Evolutionary conservation across 495 filamentous ascomycete species (phyloP), one percentile per base, ranked within the genome.

Genomic region (Talaromyces trachyspermus): DNA sequence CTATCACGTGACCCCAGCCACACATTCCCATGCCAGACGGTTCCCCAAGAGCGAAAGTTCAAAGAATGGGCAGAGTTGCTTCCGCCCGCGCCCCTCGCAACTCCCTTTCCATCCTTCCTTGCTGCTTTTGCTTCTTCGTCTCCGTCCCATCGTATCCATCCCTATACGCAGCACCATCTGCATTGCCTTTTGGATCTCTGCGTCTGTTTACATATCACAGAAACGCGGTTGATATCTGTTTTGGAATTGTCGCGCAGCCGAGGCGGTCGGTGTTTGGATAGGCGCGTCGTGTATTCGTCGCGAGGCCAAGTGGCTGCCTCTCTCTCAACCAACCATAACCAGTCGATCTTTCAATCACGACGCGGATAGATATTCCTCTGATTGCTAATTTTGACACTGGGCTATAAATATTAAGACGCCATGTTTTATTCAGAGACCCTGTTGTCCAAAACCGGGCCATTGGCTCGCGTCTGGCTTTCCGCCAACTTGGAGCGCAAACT

Each of bases 341-440:
- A 8, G 38, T 41, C 9, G 12, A 10, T 26, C 7, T 23, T 14
- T 26, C 4, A n/a, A 42, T 25, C 20, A 23, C 14, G 14, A 26
- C 20, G 39, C 22, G 12, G 22, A 6, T 36, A 4, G 32, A 36
- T 5, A 25, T 18, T 42, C 15, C 10, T 11, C 11, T 26, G 14
- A 15, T 14, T 24, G 7, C 5, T n/a, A n/a, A n/a, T n/a, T n/a
- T n/a, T n/a, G n/a, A n/a, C n/a, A n/a, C n/a, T n/a, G n/a, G n/a
- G n/a, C n/a, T n/a, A n/a, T n/a, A n/a, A n/a, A n/a, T n/a, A n/a
- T n/a, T n/a, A n/a, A n/a, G n/a, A 55, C 75, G 69, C 63, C 62
- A 98, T 98, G 92, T 98, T 98, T 72, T 98, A 95, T 69, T 95
- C 92, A 18, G 91, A 95, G 72, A 89, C 89, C 38, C 79, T 98